Percentiles rank a stretch among this genome's conserved stretches.
Evolutionary conservation across 257 asterid genomes (phyloP).

Genomic region (Ilex asprella): DNA sequence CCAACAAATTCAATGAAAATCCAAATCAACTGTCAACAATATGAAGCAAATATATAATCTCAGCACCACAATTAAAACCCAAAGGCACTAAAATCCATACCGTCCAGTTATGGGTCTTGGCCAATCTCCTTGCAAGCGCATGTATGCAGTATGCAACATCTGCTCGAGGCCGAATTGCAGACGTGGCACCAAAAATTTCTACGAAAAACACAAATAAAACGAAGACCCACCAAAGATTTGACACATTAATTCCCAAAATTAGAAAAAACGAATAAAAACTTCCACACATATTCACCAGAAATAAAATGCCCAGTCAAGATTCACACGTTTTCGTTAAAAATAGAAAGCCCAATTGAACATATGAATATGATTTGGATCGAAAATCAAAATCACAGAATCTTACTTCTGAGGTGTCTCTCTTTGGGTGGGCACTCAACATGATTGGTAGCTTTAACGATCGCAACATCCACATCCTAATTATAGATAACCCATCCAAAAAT

Average conservation of each 20-base stretch:
- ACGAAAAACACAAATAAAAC: conserved; percentile 40
- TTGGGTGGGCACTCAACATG: conserved; percentile 96
- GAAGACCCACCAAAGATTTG: conserved; percentile 1
- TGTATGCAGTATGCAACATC: conserved; percentile 96
- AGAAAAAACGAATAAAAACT: conserved; percentile 6
- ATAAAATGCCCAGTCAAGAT: no score
- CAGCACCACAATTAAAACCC: no score
- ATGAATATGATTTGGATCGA: conserved; percentile 26
- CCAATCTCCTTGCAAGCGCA: conserved; percentile 81
- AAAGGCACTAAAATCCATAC: conserved; percentile 31
- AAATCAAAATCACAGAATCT: conserved; percentile 19
- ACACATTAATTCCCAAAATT: background rate
- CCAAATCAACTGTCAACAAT: no score
- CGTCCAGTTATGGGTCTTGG: conserved; percentile 96
- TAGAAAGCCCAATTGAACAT: conserved; percentile 4
- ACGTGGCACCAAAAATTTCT: conserved; percentile 81
- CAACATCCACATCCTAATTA: conserved; percentile 93
- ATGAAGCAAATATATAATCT: no score
- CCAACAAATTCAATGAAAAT: background rate
- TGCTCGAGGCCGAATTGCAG: conserved; percentile 75
- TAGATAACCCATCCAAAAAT: conserved; percentile 8
- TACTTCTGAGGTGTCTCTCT: conserved; percentile 87
- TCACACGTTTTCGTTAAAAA: conserved; percentile 1
- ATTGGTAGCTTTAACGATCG: conserved; percentile 96
- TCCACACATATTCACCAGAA: background rate